phyloP scores from a whole-genome alignment of 2,329 filamentous ascomycete species.

The Trichoderma sp. region DNA sequence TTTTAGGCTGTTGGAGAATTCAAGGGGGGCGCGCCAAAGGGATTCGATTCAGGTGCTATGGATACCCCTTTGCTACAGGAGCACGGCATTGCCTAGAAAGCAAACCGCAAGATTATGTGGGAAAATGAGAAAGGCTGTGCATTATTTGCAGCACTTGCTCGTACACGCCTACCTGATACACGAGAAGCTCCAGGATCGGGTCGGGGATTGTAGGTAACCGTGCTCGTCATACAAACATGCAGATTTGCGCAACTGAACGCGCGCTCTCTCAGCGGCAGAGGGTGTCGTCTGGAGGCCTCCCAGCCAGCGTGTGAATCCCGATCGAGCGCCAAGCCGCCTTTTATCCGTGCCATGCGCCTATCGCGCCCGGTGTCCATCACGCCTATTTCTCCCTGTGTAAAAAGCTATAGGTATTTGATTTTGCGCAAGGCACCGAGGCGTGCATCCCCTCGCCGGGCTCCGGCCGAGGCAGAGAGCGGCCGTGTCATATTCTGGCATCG shows the following conservation, averaged over 20 bases:
- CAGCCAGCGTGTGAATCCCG: background rate
- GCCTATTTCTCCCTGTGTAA: no score
- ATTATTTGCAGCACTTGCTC: background rate
- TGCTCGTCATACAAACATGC: background rate
- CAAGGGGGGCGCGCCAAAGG: background rate
- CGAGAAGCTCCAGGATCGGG: background rate
- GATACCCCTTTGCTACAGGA: background rate
- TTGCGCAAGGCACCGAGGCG: background rate
- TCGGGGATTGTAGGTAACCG: background rate
- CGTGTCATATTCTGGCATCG: background rate
- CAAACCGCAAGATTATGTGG: background rate
- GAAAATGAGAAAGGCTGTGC: background rate
- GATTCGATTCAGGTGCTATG: background rate
- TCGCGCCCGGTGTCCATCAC: background rate
- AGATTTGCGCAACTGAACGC: background rate
- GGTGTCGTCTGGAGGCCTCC: slow-evolving; percentile 17
- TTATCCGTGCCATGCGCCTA: slow-evolving; percentile 8
- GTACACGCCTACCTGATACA: background rate
- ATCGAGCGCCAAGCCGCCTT: background rate
- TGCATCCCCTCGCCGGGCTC: background rate
- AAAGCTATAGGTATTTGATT: background rate
- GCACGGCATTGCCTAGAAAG: no score
- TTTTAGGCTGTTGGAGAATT: slow-evolving; percentile 10
- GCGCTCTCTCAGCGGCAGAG: background rate
- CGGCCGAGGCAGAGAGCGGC: background rate